These are phyloP conservation scores for Orychophragmus violaceus DNA, from an alignment of 345 rosid species.

Conservation along the genomic window DNA sequence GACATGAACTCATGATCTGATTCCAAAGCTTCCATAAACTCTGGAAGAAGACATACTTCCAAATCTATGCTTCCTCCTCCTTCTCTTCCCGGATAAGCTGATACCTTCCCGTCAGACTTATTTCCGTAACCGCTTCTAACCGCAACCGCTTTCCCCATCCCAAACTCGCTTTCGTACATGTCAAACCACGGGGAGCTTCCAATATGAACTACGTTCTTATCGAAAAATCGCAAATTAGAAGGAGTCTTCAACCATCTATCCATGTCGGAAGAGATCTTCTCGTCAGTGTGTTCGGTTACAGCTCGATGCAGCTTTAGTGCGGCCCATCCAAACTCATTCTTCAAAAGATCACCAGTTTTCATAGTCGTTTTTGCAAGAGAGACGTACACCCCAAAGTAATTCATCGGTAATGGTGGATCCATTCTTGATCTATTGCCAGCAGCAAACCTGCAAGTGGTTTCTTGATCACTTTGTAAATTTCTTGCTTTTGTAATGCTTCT, in stretches of 20 bases:
- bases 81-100: conserved; percentile 43
- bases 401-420: conserved; percentile 30
- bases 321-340: conserved; percentile 80
- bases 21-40: too few species aligned
- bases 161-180: conserved; percentile 60
- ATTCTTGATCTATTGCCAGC: conserved; percentile 39
- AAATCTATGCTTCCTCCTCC: conserved; percentile 64
- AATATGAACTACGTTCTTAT: conserved; percentile 33
- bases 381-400: conserved; percentile 56
- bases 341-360: conserved; percentile 38
- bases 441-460: conserved; percentile 43
- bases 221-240: too few species aligned
- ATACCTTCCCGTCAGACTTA: conserved; percentile 58
- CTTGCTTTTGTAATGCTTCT: conserved; percentile 47
- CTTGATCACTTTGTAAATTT: conserved; percentile 23
- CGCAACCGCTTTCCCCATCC: too few species aligned
- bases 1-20: conserved; percentile 21
- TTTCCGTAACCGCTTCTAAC: too few species aligned
- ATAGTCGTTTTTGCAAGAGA: background rate
- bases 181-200: conserved; percentile 79
- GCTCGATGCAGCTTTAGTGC: conserved; percentile 53
- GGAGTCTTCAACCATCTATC: too few species aligned
- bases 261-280: conserved; percentile 14
- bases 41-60: too few species aligned
- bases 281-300: conserved; percentile 33